Evolutionary conservation across 2,329 filamentous ascomycete genomes (phyloP).

Genomic region (Colletotrichum shisoi): DNA sequence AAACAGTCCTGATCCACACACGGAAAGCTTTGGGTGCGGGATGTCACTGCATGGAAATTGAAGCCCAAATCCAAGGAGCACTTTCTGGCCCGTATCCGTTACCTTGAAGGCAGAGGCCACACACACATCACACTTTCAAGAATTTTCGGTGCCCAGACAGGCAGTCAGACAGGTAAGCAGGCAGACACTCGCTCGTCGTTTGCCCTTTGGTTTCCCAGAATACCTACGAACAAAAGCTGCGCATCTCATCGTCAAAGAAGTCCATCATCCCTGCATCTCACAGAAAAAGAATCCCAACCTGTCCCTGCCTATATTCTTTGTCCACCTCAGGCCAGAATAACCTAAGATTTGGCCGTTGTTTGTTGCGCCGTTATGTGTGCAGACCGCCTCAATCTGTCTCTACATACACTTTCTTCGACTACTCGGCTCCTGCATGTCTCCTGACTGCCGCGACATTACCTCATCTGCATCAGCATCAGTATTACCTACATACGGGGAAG

Average conservation of each 20-base stretch:
- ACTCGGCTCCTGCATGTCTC: neutral
- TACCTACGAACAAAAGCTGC: neutral
- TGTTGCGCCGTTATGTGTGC: neutral
- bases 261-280: neutral
- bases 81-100: neutral
- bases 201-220: neutral
- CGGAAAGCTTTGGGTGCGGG: too few relatives aligned
- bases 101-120: neutral
- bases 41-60: too few relatives aligned
- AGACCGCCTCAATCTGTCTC: neutral
- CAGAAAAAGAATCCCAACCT: neutral
- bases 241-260: neutral
- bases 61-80: too few relatives aligned
- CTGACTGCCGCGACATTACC: constrained; percentile 1
- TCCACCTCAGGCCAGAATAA: neutral
- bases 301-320: neutral
- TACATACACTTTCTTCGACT: neutral
- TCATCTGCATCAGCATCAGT: neutral
- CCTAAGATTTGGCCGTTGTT: too few relatives aligned
- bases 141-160: neutral
- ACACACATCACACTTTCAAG: neutral
- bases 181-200: neutral
- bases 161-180: neutral
- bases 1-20: too few relatives aligned
- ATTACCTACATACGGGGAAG: neutral